Evolutionary conservation across 169 alveolate genomes (phyloP), one percentile per base, ranked within the genome.

Genomic region (Toxoplasma gondii): DNA sequence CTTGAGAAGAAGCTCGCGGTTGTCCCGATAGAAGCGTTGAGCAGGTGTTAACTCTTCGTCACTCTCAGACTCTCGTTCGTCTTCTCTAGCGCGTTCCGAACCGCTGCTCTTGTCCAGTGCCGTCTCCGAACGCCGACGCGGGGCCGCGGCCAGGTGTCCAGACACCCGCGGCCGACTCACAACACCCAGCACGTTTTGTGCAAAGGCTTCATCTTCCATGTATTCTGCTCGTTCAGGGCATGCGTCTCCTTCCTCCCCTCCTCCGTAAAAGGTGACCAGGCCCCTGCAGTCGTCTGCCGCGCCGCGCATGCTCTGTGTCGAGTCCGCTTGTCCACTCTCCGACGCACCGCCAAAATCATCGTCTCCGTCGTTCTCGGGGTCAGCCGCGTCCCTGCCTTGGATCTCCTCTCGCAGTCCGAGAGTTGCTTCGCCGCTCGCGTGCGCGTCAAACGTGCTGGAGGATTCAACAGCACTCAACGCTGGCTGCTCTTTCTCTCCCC

Each of bases 11-110:
- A 86, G 81, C 36, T 94, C 94, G 38, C 93, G 53, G 69, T 94
- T 94, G 93, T 94, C 96, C 27, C 88, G 53, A 49, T 94, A 94
- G 43, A 94, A 94, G 44, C 94, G 93, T 84, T 94, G 96, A 31
- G 96, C 96, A 29, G 96, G 96, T n/a, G 96, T 94, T 34, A 94
- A 94, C 31, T 64, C 49, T 17, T 27, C 88, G 0, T 88, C 95
- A n/a, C n/a, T n/a, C 38, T 90, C 93, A n/a, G 81, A 38, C 27
- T 80, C 93, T n/a, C 22, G 74, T 27, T 64, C 74, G 1, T 64
- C 74, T 4, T 16, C 74, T 16, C 74, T 53, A 19, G 67, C 34
- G 74, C 74, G 74, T 78, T 78, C 44, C 39, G 86, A n/a, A 45
- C 2, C 45, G 82, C 5, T 17, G 43, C n/a, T 22, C n/a, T 49